Evolutionary conservation across 176 grass and related monocot genomes (phyloP).

Genomic region (Olyra latifolia): DNA sequence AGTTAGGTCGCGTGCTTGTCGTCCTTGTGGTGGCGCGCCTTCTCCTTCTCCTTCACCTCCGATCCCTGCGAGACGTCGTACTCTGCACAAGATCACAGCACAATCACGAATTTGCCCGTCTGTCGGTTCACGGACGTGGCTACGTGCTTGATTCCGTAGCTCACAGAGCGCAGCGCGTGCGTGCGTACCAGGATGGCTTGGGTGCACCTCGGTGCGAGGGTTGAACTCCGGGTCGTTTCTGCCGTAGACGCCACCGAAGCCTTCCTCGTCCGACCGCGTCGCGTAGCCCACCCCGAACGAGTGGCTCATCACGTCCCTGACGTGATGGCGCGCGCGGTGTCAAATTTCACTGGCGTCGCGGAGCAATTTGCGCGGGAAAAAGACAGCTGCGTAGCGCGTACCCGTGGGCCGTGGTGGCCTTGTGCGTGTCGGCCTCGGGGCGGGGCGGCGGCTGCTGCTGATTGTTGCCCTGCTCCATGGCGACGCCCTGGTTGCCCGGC

Average conservation of each 20-base stretch:
- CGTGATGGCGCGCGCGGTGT: not conserved
- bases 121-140: no score
- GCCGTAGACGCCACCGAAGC: slow-evolving; percentile 72
- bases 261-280: slow-evolving; percentile 76
- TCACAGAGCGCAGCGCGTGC: no score
- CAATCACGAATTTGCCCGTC: no score
- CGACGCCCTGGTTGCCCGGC: no score
- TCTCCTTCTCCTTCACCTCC: slow-evolving; percentile 89
- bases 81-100: slow-evolving; percentile 13
- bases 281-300: slow-evolving; percentile 80
- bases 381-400: no score
- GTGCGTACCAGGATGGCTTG: slow-evolving; percentile 54
- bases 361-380: not conserved
- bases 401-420: not conserved
- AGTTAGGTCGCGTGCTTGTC: not conserved
- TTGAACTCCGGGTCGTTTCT: slow-evolving; percentile 22
- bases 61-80: slow-evolving; percentile 60
- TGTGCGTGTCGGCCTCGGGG: slow-evolving; percentile 37
- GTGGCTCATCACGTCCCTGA: slow-evolving; percentile 65
- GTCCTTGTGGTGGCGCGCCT: slow-evolving; percentile 42
- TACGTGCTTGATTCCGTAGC: no score
- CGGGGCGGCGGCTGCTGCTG: no score
- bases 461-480: no score
- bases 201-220: slow-evolving; percentile 24
- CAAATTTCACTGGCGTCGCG: not conserved